Base-by-base conservation (phyloP, 495 filamentous ascomycete genomes). In the Tuber magnatum region DNA sequence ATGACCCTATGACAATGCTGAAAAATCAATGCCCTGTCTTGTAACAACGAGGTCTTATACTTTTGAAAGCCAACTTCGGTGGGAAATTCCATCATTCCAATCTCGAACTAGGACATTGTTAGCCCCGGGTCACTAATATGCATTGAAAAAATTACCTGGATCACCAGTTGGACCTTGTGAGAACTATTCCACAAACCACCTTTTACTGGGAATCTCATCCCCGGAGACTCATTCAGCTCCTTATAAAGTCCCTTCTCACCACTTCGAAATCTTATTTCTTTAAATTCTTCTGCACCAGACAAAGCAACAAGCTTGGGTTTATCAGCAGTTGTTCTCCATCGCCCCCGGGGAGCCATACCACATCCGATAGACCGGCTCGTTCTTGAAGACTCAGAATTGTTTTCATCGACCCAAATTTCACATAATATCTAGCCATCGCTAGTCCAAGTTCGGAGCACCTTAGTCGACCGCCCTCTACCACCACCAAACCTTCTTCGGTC, bases 401-500 rank as follows among this genome's bases (percentile, higher is more conserved):
- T 79, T 90, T 92, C 94, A 98, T 98, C 0, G 94, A 97, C 68
- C 91, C 87, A 79, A 96, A 97, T n/a, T 90, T 89, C 3, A 99
- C 85, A 85, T 94, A 97, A 82, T 97, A 97, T 72, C 90, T 90
- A 51, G 95, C 93, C 95, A 99, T 99, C 1, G 93, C 92, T 73
- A 93, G 87, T 2, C 95, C 95, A 80, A 91, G 93, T 72, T 90
- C 88, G 2, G 93, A 97, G 42, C 90, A 90, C 70, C 84, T 86
- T 51, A 97, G 87, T 16, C 76, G 82, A 3, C 81, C 82, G 22
- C 85, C 85, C 3, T 71, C 73, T 5, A 46, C 73, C 51, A 80
- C 86, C 38, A 97, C 86, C 18, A 97, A 83, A 1, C 86, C 84
- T 32, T 83, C 83, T 24, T 91, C 86, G 68, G 90, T 87, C 0